Conservation (phyloP, 352 stramenopile genomes). For the Phytophthora uliginosa region DNA sequence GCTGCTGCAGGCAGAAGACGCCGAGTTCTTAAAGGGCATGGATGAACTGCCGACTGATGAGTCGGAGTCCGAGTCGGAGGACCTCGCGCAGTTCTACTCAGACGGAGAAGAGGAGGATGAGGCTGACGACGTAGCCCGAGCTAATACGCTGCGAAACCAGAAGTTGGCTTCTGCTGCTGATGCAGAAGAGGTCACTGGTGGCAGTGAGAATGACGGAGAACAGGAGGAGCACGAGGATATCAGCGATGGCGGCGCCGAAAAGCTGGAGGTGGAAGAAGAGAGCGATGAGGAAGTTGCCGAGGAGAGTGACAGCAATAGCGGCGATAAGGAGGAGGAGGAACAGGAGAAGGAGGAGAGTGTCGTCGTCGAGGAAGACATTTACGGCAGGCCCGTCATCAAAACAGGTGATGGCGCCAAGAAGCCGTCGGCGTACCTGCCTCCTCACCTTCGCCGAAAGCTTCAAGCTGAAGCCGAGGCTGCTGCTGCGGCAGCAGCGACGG, state of each 20-base stretch:
- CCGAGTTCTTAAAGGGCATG: slow-evolving; percentile 86
- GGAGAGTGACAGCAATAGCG: slow-evolving; percentile 14
- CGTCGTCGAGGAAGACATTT: slow-evolving; percentile 86
- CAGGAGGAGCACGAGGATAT: slow-evolving; percentile 18
- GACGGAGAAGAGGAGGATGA: slow-evolving; percentile 67
- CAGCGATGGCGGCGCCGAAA: slow-evolving; percentile 31
- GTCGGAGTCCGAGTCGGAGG: slow-evolving; percentile 78
- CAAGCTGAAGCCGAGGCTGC: slow-evolving; percentile 51
- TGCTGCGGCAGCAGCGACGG: slow-evolving; percentile 37
- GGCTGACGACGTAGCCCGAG: slow-evolving; percentile 51
- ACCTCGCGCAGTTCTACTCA: slow-evolving; percentile 75
- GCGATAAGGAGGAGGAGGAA: slow-evolving; percentile 21
- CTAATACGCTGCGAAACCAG: slow-evolving; percentile 72
- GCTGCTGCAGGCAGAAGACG: slow-evolving; percentile 82
- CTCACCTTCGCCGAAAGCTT: slow-evolving; percentile 84
- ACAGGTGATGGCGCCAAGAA: slow-evolving; percentile 45
- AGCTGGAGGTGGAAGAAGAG: slow-evolving; percentile 34
- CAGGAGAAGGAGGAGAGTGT: slow-evolving; percentile 47
- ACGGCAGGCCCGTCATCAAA: slow-evolving; percentile 80
- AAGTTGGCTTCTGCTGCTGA: slow-evolving; percentile 21
- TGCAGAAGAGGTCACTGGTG: slow-evolving; percentile 16
- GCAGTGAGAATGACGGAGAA: slow-evolving; percentile 31
- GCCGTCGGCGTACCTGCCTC: slow-evolving; percentile 86
- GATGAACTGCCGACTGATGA: slow-evolving; percentile 89
- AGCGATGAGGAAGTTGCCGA: slow-evolving; percentile 39